Percentiles rank a stretch among this genome's conserved stretches.
Conservation (phyloP, 1,284 basidiomycete genomes). For the Papiliotrema laurentii region DNA sequence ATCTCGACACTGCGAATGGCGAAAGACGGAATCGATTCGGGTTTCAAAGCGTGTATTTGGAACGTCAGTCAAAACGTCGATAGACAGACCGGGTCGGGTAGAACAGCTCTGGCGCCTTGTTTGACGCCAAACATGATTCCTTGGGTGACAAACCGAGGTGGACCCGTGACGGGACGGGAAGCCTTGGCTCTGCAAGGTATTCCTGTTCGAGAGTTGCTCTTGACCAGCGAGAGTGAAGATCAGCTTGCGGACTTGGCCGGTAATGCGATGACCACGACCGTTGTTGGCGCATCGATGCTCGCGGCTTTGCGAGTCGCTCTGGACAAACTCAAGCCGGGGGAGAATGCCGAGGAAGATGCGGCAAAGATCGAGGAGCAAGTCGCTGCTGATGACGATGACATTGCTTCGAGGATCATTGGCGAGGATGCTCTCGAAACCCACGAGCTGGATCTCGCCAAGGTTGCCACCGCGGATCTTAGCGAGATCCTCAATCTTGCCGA, state of each 20-base stretch:
- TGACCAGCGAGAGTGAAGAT: slow-evolving; percentile 90
- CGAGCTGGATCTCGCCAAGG: slow-evolving; percentile 64
- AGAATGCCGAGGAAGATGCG: slow-evolving; percentile 51
- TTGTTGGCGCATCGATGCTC: slow-evolving; percentile 85
- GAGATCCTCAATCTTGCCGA: slow-evolving; percentile 64
- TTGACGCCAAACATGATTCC: slow-evolving; percentile 95
- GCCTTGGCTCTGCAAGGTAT: slow-evolving; percentile 90
- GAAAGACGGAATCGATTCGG: slow-evolving; percentile 72
- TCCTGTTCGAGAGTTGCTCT: slow-evolving; percentile 81
- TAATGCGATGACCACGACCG: slow-evolving; percentile 95
- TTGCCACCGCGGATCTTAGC: slow-evolving; percentile 53
- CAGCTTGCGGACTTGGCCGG: slow-evolving; percentile 91
- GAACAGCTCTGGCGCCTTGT: slow-evolving; percentile 81
- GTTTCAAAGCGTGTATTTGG: slow-evolving; percentile 91
- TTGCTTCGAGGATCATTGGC: slow-evolving; percentile 62
- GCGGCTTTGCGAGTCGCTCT: slow-evolving; percentile 69
- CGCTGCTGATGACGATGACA: slow-evolving; percentile 45
- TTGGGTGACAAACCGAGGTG: slow-evolving; percentile 90
- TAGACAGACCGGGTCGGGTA: slow-evolving; percentile 73
- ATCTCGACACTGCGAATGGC: slow-evolving; percentile 80
- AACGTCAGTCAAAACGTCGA: slow-evolving; percentile 97
- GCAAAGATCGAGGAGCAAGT: slow-evolving; percentile 49
- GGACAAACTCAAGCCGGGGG: slow-evolving; percentile 61
- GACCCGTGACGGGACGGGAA: slow-evolving; percentile 91
- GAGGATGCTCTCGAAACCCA: slow-evolving; percentile 61